These are phyloP conservation scores for Sphaerobolus stellatus DNA, from an alignment of 1,284 basidiomycete genomes.

Conservation along the genomic window DNA sequence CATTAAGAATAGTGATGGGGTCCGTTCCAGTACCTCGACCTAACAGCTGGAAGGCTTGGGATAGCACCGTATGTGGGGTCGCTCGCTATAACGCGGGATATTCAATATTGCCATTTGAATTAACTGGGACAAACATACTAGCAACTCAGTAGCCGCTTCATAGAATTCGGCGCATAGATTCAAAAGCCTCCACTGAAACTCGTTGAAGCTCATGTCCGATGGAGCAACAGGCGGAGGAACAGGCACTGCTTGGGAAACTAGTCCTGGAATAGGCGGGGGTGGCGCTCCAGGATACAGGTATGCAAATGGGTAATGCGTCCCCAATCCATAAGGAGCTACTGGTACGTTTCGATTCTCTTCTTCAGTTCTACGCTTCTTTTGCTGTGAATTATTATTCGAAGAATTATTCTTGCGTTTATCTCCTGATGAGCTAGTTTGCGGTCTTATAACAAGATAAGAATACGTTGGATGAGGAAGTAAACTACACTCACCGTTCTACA, in stretches of 20 bases:
- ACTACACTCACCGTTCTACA: conserved; percentile 5
- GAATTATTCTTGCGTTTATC: conserved; percentile 6
- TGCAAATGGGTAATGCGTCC: conserved; percentile 6
- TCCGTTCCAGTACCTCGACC: conserved; percentile 66
- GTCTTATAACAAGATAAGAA: conserved; percentile 1
- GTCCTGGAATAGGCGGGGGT: background rate
- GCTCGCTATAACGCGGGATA: conserved; percentile 47
- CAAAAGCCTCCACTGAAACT: conserved; percentile 80
- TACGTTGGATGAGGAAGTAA: background rate
- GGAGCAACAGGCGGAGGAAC: background rate
- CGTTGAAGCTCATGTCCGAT: conserved; percentile 34
- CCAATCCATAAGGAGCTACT: conserved; percentile 1
- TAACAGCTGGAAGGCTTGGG: conserved; percentile 70
- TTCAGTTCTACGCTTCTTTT: conserved; percentile 37
- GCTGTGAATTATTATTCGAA: conserved; percentile 9
- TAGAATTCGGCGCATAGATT: conserved; percentile 82
- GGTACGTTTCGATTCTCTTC: conserved; percentile 12
- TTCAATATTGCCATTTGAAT: conserved; percentile 13
- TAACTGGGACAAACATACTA: conserved; percentile 49
- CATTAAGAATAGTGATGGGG: conserved; percentile 65
- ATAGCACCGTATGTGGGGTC: conserved; percentile 66
- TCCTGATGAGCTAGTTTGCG: background rate
- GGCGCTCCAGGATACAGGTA: conserved; percentile 7
- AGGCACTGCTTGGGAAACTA: background rate
- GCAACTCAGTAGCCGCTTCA: conserved; percentile 76